Percentiles rank a stretch among this genome's conserved stretches.
These are phyloP conservation scores for Clathrospora elynae DNA, from an alignment of 2,329 filamentous ascomycete genomes.

Conservation along the genomic window DNA sequence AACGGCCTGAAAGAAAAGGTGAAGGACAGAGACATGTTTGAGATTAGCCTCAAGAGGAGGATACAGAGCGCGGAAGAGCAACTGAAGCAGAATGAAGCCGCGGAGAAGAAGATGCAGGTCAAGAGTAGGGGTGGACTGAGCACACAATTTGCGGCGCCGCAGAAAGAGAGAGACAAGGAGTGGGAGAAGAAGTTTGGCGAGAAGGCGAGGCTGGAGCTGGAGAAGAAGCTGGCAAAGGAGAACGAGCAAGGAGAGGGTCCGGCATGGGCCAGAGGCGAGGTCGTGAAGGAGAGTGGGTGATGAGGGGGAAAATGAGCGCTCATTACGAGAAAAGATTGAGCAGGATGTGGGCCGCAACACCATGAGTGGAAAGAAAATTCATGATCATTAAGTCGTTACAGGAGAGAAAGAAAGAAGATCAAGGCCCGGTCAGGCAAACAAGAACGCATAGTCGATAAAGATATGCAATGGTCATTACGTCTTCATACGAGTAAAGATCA, in stretches of 20 bases:
- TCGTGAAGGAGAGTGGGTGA: not conserved
- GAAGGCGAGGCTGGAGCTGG: slow-evolving; percentile 18
- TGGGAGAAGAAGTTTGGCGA: slow-evolving; percentile 35
- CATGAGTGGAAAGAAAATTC: too few relatives aligned
- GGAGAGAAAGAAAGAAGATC: too few relatives aligned
- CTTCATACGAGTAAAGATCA: too few relatives aligned
- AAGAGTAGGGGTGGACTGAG: slow-evolving; percentile 47
- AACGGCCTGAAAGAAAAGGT: slow-evolving; percentile 50
- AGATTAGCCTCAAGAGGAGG: slow-evolving; percentile 52
- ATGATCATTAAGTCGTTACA: too few relatives aligned
- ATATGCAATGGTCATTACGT: too few relatives aligned
- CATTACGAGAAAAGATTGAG: too few relatives aligned
- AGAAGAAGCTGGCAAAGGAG: slow-evolving; percentile 21
- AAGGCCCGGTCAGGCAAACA: too few relatives aligned
- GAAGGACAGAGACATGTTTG: slow-evolving; percentile 50
- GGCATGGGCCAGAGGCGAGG: slow-evolving; percentile 14
- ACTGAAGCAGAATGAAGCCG: slow-evolving; percentile 47
- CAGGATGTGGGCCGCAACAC: too few relatives aligned
- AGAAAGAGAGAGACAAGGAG: slow-evolving; percentile 30
- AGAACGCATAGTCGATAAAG: too few relatives aligned
- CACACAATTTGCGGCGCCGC: slow-evolving; percentile 46
- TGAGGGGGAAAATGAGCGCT: too few relatives aligned
- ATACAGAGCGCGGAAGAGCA: slow-evolving; percentile 49
- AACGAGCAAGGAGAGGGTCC: slow-evolving; percentile 15
- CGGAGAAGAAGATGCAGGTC: slow-evolving; percentile 50